Percentiles rank a stretch among this genome's conserved stretches.
Conservation (phyloP, 202 grass and related monocot species). For the Musa balbisiana region DNA sequence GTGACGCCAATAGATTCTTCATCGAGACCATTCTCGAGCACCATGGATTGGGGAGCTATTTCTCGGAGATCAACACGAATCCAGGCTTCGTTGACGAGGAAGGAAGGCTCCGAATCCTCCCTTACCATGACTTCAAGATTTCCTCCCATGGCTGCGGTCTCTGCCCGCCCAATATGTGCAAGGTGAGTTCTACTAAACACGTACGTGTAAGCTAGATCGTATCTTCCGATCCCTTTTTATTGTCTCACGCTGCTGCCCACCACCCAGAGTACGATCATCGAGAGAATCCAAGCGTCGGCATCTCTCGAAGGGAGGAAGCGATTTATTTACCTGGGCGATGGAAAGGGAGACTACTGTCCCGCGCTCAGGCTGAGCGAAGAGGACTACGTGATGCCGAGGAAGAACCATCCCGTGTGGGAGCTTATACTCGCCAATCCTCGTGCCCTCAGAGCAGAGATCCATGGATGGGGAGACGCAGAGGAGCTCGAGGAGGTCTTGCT, state of each 20-base stretch:
- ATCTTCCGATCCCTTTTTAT: not conserved
- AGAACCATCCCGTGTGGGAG: not conserved
- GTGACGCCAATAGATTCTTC: slow-evolving; percentile 37
- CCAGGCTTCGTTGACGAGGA: slow-evolving; percentile 28
- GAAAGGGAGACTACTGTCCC: slow-evolving; percentile 8
- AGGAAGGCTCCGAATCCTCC: slow-evolving; percentile 23
- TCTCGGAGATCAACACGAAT: slow-evolving; percentile 35
- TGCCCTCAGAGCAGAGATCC: not conserved
- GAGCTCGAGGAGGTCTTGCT: not conserved
- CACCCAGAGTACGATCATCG: not conserved
- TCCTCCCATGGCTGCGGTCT: slow-evolving; percentile 30
- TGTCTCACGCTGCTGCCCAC: not conserved
- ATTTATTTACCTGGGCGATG: slow-evolving; percentile 4
- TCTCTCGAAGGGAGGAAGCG: not conserved
- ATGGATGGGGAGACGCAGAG: not conserved
- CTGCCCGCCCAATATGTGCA: slow-evolving; percentile 41
- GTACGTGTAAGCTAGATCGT: not conserved
- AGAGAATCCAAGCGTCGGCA: not conserved
- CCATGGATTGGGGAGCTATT: slow-evolving; percentile 25
- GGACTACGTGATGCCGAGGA: slow-evolving; percentile 10
- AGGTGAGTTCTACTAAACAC: slow-evolving; percentile 20
- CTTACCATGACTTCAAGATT: slow-evolving; percentile 24
- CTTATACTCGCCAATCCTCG: not conserved
- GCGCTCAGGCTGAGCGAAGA: not conserved
- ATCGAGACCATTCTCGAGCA: slow-evolving; percentile 34